Evolutionary conservation across 768 basidiomycete species (phyloP).

Genomic region (Cubamyces lactineus): DNA sequence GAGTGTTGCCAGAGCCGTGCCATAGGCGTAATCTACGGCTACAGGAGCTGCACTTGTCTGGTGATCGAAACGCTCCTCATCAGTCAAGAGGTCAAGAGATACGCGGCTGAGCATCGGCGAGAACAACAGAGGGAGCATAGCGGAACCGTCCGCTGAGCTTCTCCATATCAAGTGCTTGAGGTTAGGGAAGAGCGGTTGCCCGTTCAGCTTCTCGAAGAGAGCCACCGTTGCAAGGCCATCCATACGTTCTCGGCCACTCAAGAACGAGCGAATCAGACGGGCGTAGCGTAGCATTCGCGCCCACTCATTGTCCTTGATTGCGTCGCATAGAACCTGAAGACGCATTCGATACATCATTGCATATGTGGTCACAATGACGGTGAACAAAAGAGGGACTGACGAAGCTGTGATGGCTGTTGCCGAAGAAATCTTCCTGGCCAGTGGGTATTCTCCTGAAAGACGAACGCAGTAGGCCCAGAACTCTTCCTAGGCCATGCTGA

Average conservation of each 20-base stretch:
- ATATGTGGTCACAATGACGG: not conserved
- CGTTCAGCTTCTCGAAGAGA: not conserved
- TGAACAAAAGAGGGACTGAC: not conserved
- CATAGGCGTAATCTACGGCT: not conserved
- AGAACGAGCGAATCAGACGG: not conserved
- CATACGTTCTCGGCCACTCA: not conserved
- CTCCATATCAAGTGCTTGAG: not conserved
- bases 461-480: not conserved
- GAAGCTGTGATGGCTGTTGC: not conserved
- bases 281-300: slow-evolving; percentile 1
- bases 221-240: not conserved
- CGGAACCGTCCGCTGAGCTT: not conserved
- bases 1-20: slow-evolving; percentile 1
- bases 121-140: not conserved
- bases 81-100: not conserved
- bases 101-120: slow-evolving; percentile 11
- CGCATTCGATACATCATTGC: not conserved
- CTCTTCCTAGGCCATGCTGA: not conserved
- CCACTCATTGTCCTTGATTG: slow-evolving; percentile 1
- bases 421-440: not conserved
- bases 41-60: not conserved
- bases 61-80: not conserved
- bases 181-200: slow-evolving; percentile 1
- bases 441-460: not conserved
- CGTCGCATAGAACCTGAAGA: not conserved